Evolutionary conservation across 2,329 filamentous ascomycete genomes (phyloP), one percentile per base, ranked within the genome.

Genomic region (Trichophaea hybrida): DNA sequence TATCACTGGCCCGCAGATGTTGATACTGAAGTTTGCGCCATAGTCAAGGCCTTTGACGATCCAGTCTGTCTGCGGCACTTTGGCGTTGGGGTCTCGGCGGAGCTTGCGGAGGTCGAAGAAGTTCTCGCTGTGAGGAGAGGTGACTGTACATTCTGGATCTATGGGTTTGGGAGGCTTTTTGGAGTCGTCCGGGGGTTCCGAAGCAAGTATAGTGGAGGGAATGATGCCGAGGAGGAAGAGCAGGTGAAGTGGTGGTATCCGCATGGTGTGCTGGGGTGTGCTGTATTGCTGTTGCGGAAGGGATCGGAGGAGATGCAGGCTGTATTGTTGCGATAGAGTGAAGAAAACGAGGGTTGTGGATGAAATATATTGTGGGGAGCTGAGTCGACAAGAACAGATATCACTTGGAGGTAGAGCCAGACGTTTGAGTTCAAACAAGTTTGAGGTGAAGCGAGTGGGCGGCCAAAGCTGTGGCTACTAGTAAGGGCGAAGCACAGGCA

Each of bases 21-120:
- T 93, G 68, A 91, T 70, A 1, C 86, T 91, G 69, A 93, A 93
- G 74, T 91, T 91, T 64, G 81, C 80, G 64, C 80, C 81, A 67
- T 89, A 87, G 72, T 91, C 87, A 71, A 82, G 85, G 37, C 87
- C 87, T 61, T 79, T 79, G 6, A 84, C 81, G 34, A 52, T 44
- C 59, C 66, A 68, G 57, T 69, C 64, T 5, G n/a, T n/a, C 10
- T 61, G 58, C 13, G 55, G 44, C 12, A 63, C 51, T 2, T 52
- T 43, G 32, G 53, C 55, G 17, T 50, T 44, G 5, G 61, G 35
- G 13, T 43, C 6, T 15, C 61, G 64, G n/a, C 52, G 50, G 7
- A 65, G 51, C 15, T 62, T 61, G 5, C 62, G 58, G 38, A 65
- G 60, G 35, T 66, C 64, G 32, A 66, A 64, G 65, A 66, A 66